phyloP scores from a whole-genome alignment of 1,284 basidiomycete genomes.

The Ceratobasidium sp. region DNA sequence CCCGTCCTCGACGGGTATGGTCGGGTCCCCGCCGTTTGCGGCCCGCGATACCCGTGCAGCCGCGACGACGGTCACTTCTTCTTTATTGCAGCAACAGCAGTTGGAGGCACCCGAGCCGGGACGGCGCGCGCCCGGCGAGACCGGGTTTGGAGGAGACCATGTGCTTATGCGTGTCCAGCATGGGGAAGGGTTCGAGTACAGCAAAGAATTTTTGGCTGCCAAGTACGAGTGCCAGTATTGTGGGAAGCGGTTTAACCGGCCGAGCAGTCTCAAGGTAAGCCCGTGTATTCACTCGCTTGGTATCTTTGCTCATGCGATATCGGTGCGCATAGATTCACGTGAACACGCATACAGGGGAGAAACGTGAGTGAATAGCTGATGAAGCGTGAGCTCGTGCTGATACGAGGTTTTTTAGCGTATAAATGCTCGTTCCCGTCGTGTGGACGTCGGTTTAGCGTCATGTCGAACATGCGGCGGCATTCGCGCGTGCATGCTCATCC shows the following conservation, averaged over 20 bases:
- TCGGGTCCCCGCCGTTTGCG: too few species aligned
- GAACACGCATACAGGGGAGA: constrained; percentile 87
- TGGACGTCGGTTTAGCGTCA: constrained; percentile 84
- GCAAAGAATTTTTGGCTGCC: constrained; percentile 52
- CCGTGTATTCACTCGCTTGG: constrained; percentile 2
- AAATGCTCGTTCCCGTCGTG: constrained; percentile 80
- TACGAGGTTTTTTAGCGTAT: constrained; percentile 67
- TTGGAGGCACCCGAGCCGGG: too few species aligned
- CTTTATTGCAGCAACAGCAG: too few species aligned
- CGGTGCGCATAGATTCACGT: constrained; percentile 74
- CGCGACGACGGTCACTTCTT: too few species aligned
- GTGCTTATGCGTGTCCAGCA: constrained; percentile 47
- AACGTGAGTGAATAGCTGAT: constrained; percentile 68
- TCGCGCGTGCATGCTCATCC: constrained; percentile 74
- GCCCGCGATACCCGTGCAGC: too few species aligned
- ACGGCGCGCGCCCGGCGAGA: constrained; percentile 10
- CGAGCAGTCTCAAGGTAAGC: constrained; percentile 81
- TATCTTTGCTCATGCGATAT: constrained; percentile 18
- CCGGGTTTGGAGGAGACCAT: constrained; percentile 22
- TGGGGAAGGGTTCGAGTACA: constrained; percentile 47
- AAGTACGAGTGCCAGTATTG: constrained; percentile 85
- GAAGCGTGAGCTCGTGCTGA: constrained; percentile 30
- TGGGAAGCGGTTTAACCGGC: constrained; percentile 82
- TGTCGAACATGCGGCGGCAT: constrained; percentile 89
- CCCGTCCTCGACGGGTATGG: not conserved